Base-by-base conservation (phyloP, 2,329 filamentous ascomycete species). In the Clarireedia monteithiana region DNA sequence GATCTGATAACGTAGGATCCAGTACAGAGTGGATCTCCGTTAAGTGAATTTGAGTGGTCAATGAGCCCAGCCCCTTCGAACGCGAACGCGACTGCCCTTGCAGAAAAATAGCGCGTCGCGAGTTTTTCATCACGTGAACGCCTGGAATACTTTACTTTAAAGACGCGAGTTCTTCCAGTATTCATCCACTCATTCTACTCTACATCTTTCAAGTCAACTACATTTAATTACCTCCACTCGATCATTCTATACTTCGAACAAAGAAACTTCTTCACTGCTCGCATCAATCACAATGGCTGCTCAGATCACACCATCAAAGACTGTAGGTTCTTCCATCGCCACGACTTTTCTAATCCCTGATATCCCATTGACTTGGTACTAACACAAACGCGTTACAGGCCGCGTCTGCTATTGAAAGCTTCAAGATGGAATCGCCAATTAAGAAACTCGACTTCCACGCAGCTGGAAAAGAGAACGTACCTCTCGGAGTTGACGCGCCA, bases 381-480 rank as follows among this genome's bases (percentile, higher is more conserved):
- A 65, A 66, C 70, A 50, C 39, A 65, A 57, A 54, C 51, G 59
- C 55, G 49, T 50, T 48, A 62, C 71, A 97, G 92, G 87, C 87
- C 77, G 88, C 91, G 68, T 85, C 89, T 68, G 90, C 85, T 67
- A 86, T 97, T 69, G 85, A 94, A 73, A 84, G 83, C 66, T 81
- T 97, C 72, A 95, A 92, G 76, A 95, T 96, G 84, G 89, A 95
- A 66, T 94, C 90, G 1, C 91, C 91, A 47, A 76, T 87, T 62
- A 96, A 96, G 86, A 95, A 95, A 81, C 82, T 94, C 64, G 80
- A 88, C 77, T 90, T 96, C 72, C 75, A 80, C 63, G 70, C 77
- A 54, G 79, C 79, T 58, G 80, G 89, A 77, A 96, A 96, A 77
- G 91, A 96, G 77, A 95, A 95, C 75, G 75, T 78, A 59, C 74